Conservation (phyloP, 1,284 basidiomycete genomes). For the Boletus sp. region DNA sequence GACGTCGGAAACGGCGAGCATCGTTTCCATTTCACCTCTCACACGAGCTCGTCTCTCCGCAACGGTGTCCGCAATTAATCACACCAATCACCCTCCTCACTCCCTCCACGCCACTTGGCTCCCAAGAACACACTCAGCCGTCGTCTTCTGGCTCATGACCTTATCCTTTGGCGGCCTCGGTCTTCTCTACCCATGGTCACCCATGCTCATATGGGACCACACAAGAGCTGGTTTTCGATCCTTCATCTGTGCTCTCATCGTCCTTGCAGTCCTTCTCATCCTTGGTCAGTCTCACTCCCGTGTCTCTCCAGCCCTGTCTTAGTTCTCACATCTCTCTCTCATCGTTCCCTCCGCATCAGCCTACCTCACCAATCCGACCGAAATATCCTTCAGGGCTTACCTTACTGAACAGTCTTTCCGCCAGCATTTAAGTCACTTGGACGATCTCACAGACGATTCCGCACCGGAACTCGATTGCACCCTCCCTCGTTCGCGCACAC, state of each 20-base stretch:
- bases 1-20: conserved; percentile 20
- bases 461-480: conserved; percentile 34
- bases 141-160: conserved; percentile 53
- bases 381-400: conserved; percentile 88
- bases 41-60: conserved; percentile 16
- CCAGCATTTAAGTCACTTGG: conserved; percentile 85
- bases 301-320: not conserved
- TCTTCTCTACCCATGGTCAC: conserved; percentile 56
- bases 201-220: conserved; percentile 48
- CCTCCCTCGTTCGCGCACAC: conserved; percentile 35
- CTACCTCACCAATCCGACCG: conserved; percentile 89
- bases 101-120: conserved; percentile 18
- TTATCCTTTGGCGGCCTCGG: conserved; percentile 59
- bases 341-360: conserved; percentile 46
- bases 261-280: conserved; percentile 63
- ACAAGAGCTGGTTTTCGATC: conserved; percentile 63
- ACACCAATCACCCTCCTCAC: conserved; percentile 19
- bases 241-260: conserved; percentile 61
- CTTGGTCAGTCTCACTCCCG: conserved; percentile 50
- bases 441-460: conserved; percentile 58
- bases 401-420: conserved; percentile 95
- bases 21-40: conserved; percentile 2
- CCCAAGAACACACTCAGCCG: conserved; percentile 1
- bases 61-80: conserved; percentile 31
- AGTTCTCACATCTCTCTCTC: conserved; percentile 6